A percentile compares a stretch with the other conserved stretches of the same genome.
Conservation (phyloP, 2,329 filamentous ascomycete genomes). For the Fusarium globosum region DNA sequence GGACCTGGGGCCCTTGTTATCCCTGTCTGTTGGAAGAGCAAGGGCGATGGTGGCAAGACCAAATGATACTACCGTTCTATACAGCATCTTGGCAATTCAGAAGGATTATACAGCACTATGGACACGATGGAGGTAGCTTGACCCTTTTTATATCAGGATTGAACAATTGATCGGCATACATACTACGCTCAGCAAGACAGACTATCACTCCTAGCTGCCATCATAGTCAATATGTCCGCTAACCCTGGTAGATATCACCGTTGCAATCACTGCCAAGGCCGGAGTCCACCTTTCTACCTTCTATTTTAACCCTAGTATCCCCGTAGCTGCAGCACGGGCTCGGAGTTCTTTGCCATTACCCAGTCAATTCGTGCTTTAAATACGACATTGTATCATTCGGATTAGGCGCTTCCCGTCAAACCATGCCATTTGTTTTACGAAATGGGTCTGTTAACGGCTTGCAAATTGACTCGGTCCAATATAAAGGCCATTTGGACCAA, state of each 20-base stretch:
- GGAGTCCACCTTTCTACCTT: not conserved
- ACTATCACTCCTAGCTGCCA: not conserved
- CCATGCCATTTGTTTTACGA: fast-evolving
- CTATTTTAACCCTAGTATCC: not conserved
- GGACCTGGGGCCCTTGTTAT: not conserved
- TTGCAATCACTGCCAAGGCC: not conserved
- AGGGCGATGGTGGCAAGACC: not conserved
- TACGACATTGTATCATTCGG: not conserved
- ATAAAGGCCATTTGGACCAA: no score
- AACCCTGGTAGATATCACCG: not conserved
- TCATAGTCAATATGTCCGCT: not conserved
- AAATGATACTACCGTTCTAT: fast-evolving
- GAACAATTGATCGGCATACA: not conserved
- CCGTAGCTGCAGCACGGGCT: no score
- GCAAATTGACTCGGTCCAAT: no score
- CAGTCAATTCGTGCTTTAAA: not conserved
- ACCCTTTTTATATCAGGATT: not conserved
- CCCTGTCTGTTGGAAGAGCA: not conserved
- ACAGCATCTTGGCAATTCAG: not conserved
- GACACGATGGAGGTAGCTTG: fast-evolving
- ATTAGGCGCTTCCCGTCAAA: not conserved
- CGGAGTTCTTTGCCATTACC: no score
- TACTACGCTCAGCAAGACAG: fast-evolving
- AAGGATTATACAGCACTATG: fast-evolving
- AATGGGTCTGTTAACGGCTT: not conserved